Base-by-base conservation (phyloP, 2,329 filamentous ascomycete genomes). In the Botrytis medusae region DNA sequence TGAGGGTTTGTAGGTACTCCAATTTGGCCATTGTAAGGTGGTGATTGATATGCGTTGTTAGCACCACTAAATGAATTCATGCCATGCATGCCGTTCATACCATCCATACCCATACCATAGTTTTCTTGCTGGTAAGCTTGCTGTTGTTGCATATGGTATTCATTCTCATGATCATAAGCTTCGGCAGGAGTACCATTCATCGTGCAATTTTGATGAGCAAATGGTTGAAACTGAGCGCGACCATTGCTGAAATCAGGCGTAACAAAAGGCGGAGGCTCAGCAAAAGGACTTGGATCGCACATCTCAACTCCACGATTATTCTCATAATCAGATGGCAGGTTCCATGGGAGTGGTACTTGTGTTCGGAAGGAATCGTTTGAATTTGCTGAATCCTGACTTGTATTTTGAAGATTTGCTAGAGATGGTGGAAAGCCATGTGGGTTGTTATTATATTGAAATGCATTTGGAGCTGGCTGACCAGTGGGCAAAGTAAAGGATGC, bases 341-440 rank as follows among this genome's bases (percentile, higher is more conserved):
- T 74, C 57, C 76, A 79, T 18, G 76, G 65, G 20, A 76, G 59
- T 20, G 78, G 78, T 6, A 77, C 72, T 61, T 79, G 78, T 1
- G 78, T 79, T 22, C 72, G 63, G 40, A 79, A 64, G 16, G 77
- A 78, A n/a, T 78, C 77, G 29, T 69, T 69, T 16, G 65, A 69
- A n/a, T 57, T 69, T 14, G 65, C 48, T 16, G 65, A 69, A 42
- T 69, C 65, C 20, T 42, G 65, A 25, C 65, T 69, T 18, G 65
- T 69, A 3, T 69, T 69, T 42, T 57, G 65, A 10, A 69, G 65
- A 22, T 29, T 69, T 32, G 48, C 4, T 12, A 69, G n/a, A 18
- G 65, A 57, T 25, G 48, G n/a, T 57, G 65, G 65, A 29, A 69
- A 69, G 34, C 65, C 65, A 44, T 69, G 37, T 7, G 40, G 54